Evolutionary conservation across 169 alveolate genomes (phyloP).

Genomic region (Condylostoma magnum): DNA sequence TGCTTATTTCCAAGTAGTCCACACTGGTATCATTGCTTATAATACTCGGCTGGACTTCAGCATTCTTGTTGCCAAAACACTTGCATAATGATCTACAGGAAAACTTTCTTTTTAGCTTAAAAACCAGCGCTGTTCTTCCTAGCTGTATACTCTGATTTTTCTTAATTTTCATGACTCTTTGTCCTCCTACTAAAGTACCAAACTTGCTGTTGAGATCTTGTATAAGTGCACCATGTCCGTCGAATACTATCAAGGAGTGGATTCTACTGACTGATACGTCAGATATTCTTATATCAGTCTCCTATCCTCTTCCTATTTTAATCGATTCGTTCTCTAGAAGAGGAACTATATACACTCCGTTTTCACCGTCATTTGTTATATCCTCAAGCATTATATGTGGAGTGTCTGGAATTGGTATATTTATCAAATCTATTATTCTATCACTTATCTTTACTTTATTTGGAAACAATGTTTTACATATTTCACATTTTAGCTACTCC

Average conservation of each 20-base stretch:
- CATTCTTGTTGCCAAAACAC: too few relatives aligned
- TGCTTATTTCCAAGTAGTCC: too few relatives aligned
- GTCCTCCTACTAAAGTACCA: conserved; percentile 99
- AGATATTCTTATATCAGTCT: conserved; percentile 95
- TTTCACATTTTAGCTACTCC: background rate
- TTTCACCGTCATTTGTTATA: background rate
- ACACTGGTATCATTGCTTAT: too few relatives aligned
- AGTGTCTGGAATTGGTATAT: background rate
- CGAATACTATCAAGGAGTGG: conserved; percentile 93
- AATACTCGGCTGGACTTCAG: too few relatives aligned
- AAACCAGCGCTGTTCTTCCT: too few relatives aligned
- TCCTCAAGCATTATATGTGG: conserved; percentile 18
- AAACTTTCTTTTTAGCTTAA: too few relatives aligned
- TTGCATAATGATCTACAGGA: too few relatives aligned
- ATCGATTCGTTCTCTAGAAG: conserved; percentile 73
- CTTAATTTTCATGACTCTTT: too few relatives aligned
- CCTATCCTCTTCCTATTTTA: conserved; percentile 97
- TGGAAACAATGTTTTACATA: conserved; percentile 5
- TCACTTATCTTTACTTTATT: background rate
- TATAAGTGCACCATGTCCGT: conserved; percentile 87
- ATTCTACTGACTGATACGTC: conserved; percentile 96
- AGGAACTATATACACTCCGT: conserved; percentile 79
- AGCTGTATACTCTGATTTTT: too few relatives aligned
- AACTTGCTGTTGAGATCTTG: conserved; percentile 97
- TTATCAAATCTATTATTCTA: background rate